Percentiles rank a stretch among this genome's conserved stretches.
These are phyloP conservation scores for Tetrapyrgos nigripes DNA, from an alignment of 1,284 basidiomycete species.

Conservation along the genomic window DNA sequence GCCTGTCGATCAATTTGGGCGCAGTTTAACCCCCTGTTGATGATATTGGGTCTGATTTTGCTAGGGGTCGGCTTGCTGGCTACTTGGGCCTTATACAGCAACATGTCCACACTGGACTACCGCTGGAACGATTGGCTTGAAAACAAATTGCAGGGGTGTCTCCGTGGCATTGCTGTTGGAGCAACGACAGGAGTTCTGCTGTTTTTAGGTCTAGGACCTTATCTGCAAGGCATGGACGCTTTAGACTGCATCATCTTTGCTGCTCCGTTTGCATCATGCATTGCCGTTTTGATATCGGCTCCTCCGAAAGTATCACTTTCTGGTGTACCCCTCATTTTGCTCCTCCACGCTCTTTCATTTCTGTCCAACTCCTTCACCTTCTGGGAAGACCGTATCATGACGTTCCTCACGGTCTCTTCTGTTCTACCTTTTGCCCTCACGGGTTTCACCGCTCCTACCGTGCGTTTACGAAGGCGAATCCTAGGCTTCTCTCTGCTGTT, in stretches of 20 bases:
- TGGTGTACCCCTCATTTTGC: constrained; percentile 54
- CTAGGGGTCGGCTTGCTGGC: constrained; percentile 55
- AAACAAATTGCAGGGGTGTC: constrained; percentile 33
- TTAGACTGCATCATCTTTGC: constrained; percentile 54
- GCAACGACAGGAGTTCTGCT: constrained; percentile 46
- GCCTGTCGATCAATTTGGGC: constrained; percentile 92
- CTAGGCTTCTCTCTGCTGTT: constrained; percentile 73
- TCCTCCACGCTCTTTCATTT: constrained; percentile 77
- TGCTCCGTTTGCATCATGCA: constrained; percentile 44
- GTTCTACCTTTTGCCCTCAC: constrained; percentile 62
- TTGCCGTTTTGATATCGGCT: constrained; percentile 44
- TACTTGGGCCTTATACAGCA: constrained; percentile 54
- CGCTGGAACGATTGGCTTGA: constrained; percentile 51
- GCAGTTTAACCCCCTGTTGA: constrained; percentile 85
- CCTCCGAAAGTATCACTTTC: constrained; percentile 33
- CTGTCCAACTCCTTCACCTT: constrained; percentile 95
- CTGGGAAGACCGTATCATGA: constrained; percentile 90
- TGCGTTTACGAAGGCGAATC: constrained; percentile 77
- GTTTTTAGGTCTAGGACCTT: constrained; percentile 37
- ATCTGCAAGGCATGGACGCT: constrained; percentile 50
- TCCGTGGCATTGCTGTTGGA: constrained; percentile 49
- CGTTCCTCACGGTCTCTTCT: constrained; percentile 76
- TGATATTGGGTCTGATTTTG: constrained; percentile 69
- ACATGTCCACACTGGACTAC: constrained; percentile 40
- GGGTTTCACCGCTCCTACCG: constrained; percentile 71